Conservation (phyloP, 176 grass and related monocot genomes). For the sorghum (Sorghum bicolor) region DNA sequence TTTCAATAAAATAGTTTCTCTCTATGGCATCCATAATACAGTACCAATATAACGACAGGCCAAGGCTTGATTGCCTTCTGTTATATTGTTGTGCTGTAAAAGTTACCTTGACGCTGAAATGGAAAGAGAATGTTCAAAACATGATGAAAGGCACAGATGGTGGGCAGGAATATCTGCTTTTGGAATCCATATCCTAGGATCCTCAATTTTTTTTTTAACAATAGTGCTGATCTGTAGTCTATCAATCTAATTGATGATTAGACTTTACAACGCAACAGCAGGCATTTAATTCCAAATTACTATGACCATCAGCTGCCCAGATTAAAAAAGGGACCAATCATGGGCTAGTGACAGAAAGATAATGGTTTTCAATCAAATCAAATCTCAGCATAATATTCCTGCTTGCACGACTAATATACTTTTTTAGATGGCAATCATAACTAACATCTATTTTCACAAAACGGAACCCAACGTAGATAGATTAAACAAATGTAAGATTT, state of each 20-base stretch:
- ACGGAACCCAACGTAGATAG: neutral
- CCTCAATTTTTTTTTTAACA: neutral
- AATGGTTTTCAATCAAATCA: neutral
- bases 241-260: neutral
- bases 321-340: conserved; percentile 24
- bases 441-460: neutral
- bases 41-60: neutral
- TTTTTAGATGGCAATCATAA: neutral
- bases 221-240: neutral
- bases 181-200: neutral
- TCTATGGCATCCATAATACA: neutral
- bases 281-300: neutral
- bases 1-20: neutral
- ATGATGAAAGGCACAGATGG: neutral
- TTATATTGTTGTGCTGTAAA: neutral
- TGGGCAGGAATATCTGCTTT: neutral
- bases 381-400: neutral
- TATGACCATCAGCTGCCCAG: neutral
- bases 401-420: neutral
- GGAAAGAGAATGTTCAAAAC: neutral
- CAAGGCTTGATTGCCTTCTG: neutral
- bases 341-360: neutral
- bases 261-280: neutral
- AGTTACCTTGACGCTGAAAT: neutral
- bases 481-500: neutral